These are phyloP conservation scores for Borovskyia barvae DNA, from an alignment of 208 protist genomes.

Conservation along the genomic window DNA sequence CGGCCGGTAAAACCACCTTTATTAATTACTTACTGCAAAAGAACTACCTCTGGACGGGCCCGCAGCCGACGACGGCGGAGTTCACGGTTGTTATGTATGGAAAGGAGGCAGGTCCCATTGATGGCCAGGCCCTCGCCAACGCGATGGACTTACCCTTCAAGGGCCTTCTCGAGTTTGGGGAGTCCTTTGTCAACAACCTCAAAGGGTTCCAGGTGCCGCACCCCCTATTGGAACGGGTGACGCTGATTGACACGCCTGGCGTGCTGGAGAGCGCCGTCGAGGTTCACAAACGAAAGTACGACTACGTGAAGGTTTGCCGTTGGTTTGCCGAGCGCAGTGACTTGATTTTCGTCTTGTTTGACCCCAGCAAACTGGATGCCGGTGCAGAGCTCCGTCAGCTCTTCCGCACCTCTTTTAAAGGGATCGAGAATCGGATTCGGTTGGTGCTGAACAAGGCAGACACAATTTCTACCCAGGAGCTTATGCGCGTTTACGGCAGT, in stretches of 20 bases:
- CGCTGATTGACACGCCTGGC: constrained; percentile 76
- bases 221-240: constrained; percentile 81
- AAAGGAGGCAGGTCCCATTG: constrained; percentile 56
- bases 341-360: constrained; percentile 80
- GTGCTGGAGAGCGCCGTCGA: constrained; percentile 68
- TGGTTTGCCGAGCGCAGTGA: constrained; percentile 83
- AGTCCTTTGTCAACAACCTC: constrained; percentile 86
- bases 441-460: constrained; percentile 97
- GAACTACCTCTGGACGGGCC: constrained; percentile 72
- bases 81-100: constrained; percentile 80
- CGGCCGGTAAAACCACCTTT: constrained; percentile 75
- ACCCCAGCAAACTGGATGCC: constrained; percentile 72
- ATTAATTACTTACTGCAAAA: constrained; percentile 81
- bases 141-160: constrained; percentile 89
- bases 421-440: constrained; percentile 91
- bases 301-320: constrained; percentile 66
- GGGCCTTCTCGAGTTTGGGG: constrained; percentile 80
- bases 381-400: constrained; percentile 66
- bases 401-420: constrained; percentile 59
- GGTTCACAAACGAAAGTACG: constrained; percentile 56
- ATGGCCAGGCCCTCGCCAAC: constrained; percentile 82
- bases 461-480: constrained; percentile 86
- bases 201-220: constrained; percentile 72
- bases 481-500: constrained; percentile 95
- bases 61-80: constrained; percentile 75